These are phyloP conservation scores for Aureobasidium vineae DNA, from an alignment of 2,329 filamentous ascomycete species.

Conservation along the genomic window DNA sequence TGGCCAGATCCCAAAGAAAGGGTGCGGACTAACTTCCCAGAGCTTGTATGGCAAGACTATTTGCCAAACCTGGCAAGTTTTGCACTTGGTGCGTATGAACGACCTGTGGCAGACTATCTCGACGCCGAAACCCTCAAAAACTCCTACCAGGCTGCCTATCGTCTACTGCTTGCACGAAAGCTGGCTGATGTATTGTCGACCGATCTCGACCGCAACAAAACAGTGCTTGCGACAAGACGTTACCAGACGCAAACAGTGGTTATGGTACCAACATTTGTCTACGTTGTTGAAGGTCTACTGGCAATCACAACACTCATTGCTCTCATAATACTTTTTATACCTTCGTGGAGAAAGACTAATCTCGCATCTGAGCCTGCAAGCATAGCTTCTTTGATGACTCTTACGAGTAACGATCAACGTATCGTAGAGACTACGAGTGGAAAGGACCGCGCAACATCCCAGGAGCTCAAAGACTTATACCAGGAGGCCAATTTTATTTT, in stretches of 20 bases:
- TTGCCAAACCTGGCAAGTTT: constrained; percentile 42
- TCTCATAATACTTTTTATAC: constrained; percentile 34
- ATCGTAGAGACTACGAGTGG: background rate
- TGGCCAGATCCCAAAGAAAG: constrained; percentile 31
- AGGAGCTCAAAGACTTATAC: background rate
- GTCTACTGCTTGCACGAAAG: constrained; percentile 44
- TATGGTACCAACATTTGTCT: constrained; percentile 42
- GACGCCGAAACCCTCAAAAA: constrained; percentile 37
- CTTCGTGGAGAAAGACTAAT: constrained; percentile 10
- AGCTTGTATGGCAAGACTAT: constrained; percentile 23
- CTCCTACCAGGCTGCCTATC: constrained; percentile 45
- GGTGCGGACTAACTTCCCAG: background rate
- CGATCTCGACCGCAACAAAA: constrained; percentile 27
- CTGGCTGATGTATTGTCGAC: constrained; percentile 38
- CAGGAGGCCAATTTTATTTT: background rate
- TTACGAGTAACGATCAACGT: constrained; percentile 34
- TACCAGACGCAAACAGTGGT: constrained; percentile 40
- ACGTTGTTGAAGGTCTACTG: constrained; percentile 36
- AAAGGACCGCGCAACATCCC: background rate
- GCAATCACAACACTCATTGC: constrained; percentile 30
- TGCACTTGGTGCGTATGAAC: constrained; percentile 37
- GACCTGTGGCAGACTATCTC: constrained; percentile 37
- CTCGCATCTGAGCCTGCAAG: constrained; percentile 37
- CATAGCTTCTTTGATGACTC: constrained; percentile 38
- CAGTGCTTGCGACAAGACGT: constrained; percentile 29